A percentile compares a stretch with the other conserved stretches of the same genome.
Conservation (phyloP, 148 eudicot genomes). For the Vaccinium darrowii region DNA sequence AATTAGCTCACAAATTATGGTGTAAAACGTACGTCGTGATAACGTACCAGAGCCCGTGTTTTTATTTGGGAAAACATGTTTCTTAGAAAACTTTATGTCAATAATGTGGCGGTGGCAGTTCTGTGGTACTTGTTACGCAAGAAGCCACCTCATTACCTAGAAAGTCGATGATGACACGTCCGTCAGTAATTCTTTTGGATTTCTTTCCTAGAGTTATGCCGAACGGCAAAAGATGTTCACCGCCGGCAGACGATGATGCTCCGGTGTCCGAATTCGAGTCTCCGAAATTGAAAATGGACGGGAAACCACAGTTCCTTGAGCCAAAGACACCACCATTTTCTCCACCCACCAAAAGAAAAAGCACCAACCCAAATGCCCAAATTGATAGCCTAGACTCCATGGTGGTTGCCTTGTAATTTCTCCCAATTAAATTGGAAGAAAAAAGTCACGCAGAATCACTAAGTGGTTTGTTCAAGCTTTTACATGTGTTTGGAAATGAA, state of each 20-base stretch:
- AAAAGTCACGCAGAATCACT: not conserved
- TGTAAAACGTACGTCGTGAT: not conserved
- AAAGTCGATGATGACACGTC: not conserved
- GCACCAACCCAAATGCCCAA: not conserved
- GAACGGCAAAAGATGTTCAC: not conserved
- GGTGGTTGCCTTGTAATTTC: not conserved
- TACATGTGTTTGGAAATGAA: not conserved
- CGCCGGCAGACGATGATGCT: not conserved
- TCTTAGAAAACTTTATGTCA: not conserved
- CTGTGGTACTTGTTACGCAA: not conserved
- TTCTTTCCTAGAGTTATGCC: not conserved
- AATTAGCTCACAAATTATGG: not conserved
- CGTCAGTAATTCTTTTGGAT: not conserved
- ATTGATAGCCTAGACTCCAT: not conserved
- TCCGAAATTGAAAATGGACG: not conserved
- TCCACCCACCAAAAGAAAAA: not conserved
- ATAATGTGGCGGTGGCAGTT: not conserved
- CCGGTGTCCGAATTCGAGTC: constrained; percentile 5
- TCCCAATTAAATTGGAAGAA: not conserved
- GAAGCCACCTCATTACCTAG: not conserved
- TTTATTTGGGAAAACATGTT: no score
- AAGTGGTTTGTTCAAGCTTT: not conserved
- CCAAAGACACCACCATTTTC: not conserved
- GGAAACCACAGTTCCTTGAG: not conserved
- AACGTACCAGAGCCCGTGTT: not conserved